Percentiles rank a stretch among this genome's conserved stretches.
Evolutionary conservation across 495 filamentous ascomycete species (phyloP).

Genomic region (Trypethelium eluteriae): DNA sequence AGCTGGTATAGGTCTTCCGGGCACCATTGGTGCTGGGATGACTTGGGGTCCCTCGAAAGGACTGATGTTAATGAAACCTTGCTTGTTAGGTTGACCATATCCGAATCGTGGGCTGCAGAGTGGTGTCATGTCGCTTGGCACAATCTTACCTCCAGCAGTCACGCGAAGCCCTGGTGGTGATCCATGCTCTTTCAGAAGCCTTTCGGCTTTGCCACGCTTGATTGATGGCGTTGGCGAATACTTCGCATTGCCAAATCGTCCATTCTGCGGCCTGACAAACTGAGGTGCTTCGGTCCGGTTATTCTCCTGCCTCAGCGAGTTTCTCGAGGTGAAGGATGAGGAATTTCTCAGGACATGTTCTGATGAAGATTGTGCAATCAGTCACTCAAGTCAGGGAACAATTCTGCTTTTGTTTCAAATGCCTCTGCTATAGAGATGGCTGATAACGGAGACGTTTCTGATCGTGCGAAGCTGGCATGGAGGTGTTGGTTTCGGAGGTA

Average conservation of each 20-base stretch:
- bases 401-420: background rate
- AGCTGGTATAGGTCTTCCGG: background rate
- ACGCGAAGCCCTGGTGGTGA: constrained; percentile 55
- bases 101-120: constrained; percentile 31
- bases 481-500: background rate
- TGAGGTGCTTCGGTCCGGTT: constrained; percentile 4
- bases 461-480: background rate
- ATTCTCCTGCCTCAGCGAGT: constrained; percentile 6
- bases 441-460: background rate
- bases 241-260: constrained; percentile 1
- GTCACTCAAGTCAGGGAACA: background rate
- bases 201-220: constrained; percentile 36
- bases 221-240: constrained; percentile 36
- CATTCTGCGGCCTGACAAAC: background rate
- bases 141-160: constrained; percentile 57
- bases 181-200: constrained; percentile 50
- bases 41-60: background rate
- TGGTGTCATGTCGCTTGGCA: constrained; percentile 42
- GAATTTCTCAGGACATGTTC: constrained; percentile 28
- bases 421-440: background rate
- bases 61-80: constrained; percentile 1
- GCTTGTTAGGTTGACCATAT: constrained; percentile 16
- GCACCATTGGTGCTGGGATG: background rate
- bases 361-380: constrained; percentile 15
- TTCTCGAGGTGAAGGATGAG: constrained; percentile 24